Evolutionary conservation across 2,329 filamentous ascomycete genomes (phyloP), one percentile per base, ranked within the genome.

Genomic region (Bipolaris victoriae): DNA sequence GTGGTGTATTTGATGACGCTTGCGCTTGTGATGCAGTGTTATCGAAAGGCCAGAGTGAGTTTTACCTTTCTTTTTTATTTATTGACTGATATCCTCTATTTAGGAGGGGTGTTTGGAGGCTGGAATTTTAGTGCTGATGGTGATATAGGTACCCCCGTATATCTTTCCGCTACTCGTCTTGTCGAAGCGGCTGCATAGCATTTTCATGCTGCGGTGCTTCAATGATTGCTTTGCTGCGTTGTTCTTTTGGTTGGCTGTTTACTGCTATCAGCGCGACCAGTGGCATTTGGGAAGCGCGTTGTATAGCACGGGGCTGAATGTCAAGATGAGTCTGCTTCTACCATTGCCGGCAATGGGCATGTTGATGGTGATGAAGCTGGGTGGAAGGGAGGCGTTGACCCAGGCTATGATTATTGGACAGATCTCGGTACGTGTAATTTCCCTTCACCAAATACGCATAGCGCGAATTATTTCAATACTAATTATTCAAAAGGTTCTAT

Each of bases 301-400:
- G 48, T 98, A 90, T 80, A 89, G 88, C 49, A 83, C 87, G 69
- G 94, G 92, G 0, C 78, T 99, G 11, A 92, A 91, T n/a, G 86
- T 95, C 67, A 99, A 99, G 80, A 99, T 99, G 95, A 91, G 90
- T 13, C 76, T 97, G 47, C 82, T 99, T 40, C 83, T 99, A 39
- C 86, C 88, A 7, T 84, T 96, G 40, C 95, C 95, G 0, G 92
- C 91, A 0, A 83, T 98, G 49, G 92, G 86, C 0, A 76, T 92
- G 7, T 79, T 96, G 33, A 82, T 96, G 35, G 86, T 96, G 59
- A 85, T 96, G 50, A 89, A 87, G 13, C 79, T 88, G 55, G 91
- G 92, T 0, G 82, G 91, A 54, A 74, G 80, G 51, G 82, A 84
- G 48, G 87, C 88, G 57, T 72, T 97, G 41, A 84, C 84, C 31